Evolutionary conservation across 345 rosid species (phyloP).

Genomic region (Brassica nigra): DNA sequence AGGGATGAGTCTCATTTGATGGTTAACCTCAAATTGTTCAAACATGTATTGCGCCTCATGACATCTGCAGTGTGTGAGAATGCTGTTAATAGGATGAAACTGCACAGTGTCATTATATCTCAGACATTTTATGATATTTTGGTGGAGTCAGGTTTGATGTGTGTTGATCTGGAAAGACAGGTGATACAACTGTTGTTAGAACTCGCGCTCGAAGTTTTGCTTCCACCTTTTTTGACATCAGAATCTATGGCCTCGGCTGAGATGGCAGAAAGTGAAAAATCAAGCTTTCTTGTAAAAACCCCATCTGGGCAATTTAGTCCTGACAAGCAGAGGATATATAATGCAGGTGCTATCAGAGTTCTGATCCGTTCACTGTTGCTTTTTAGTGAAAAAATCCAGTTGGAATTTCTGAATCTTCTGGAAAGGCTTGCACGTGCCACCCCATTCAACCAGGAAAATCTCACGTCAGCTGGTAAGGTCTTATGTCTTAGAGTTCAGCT

Average conservation of each 20-base stretch:
- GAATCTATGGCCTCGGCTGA: slow-evolving; percentile 53
- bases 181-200: slow-evolving; percentile 87
- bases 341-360: slow-evolving; percentile 87
- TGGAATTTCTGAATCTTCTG: slow-evolving; percentile 77
- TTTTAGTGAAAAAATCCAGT: slow-evolving; percentile 90
- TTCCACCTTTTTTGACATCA: slow-evolving; percentile 80
- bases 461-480: slow-evolving; percentile 86
- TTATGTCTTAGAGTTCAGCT: not conserved
- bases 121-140: slow-evolving; percentile 92
- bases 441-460: slow-evolving; percentile 91
- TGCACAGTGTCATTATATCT: slow-evolving; percentile 76
- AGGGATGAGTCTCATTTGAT: slow-evolving; percentile 56
- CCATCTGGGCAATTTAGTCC: slow-evolving; percentile 68
- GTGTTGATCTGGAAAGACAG: slow-evolving; percentile 92
- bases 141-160: slow-evolving; percentile 88
- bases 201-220: slow-evolving; percentile 90
- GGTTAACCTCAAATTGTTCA: slow-evolving; percentile 69
- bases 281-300: slow-evolving; percentile 54
- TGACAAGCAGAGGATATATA: slow-evolving; percentile 80
- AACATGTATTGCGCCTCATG: slow-evolving; percentile 80
- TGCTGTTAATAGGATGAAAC: slow-evolving; percentile 78
- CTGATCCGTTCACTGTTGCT: slow-evolving; percentile 82
- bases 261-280: slow-evolving; percentile 50
- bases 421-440: slow-evolving; percentile 84
- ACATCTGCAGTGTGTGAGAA: slow-evolving; percentile 84